Evolutionary conservation across 2,329 filamentous ascomycete species (phyloP), one percentile per base, ranked within the genome.

Genomic region (Cordyceps sp.): DNA sequence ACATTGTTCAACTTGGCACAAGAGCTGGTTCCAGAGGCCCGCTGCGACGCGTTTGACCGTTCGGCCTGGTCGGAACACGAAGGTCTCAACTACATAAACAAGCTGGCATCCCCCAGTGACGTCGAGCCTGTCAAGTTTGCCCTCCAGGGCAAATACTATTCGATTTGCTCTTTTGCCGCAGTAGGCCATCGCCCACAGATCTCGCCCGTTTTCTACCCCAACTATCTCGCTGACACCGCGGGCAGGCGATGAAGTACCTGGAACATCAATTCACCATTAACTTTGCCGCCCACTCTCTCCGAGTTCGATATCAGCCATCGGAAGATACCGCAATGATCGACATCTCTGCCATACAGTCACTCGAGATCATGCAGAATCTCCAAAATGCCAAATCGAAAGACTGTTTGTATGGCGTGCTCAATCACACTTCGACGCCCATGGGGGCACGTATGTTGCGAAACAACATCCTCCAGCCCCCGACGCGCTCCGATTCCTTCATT

Each of bases 321-420:
- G 82, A 93, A 47, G 81, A 88, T 17, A 82, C 84, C 1, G 93
- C 96, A 86, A 83, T 93, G 70, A 92, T 96, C 43, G 88, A 94
- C 45, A 66, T 90, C 3, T 78, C 83, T 1, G 93, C 86, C 0
- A 83, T 94, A 19, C 69, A 77, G 24, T 84, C 84, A 0, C 62
- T 98, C 4, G 90, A 98, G 50, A 65, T 98, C 6, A 79, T 96
- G 18, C 84, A 93, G 45, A 98, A 94, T 41, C 48, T 86, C 0
- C 75, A 81, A 10, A 75, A 78, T 42, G 47, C 73, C 1, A 85
- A 79, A 41, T 93, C 85, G 0, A 82, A 75, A 39, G 73, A 88
- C 25, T 88, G 78, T 40, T 59, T 98, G 0, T 88, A 86, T 39
- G 86, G 86, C 0, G 53, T 96, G 0, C 57, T 98, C 29, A 92